Percentiles rank a stretch among this genome's conserved stretches.
Evolutionary conservation across 345 rosid species (phyloP).

Genomic region (Boechera stricta): DNA sequence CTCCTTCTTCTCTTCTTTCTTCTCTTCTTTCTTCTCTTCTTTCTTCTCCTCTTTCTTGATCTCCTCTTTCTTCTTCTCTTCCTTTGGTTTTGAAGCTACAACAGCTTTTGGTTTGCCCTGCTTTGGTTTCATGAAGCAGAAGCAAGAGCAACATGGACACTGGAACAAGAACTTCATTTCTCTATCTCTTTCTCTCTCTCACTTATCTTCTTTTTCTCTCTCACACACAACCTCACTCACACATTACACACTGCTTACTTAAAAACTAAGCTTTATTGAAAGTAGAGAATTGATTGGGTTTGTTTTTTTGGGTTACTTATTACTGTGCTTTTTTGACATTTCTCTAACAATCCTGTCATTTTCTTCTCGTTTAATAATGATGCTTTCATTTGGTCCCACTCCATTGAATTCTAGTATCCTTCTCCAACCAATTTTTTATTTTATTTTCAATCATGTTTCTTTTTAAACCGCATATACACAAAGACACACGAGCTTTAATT

Average conservation of each 20-base stretch:
- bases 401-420: constrained; percentile 31
- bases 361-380: constrained; percentile 46
- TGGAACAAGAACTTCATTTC: constrained; percentile 89
- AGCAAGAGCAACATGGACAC: constrained; percentile 86
- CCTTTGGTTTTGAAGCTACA: constrained; percentile 53
- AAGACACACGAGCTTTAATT: neutral
- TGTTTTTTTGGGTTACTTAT: constrained; percentile 13
- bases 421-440: constrained; percentile 9
- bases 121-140: constrained; percentile 87
- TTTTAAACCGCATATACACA: neutral
- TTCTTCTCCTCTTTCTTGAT: constrained; percentile 58
- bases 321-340: constrained; percentile 41
- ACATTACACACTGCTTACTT: constrained; percentile 30
- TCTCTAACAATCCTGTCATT: constrained; percentile 40
- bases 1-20: constrained; percentile 42
- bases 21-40: constrained; percentile 43
- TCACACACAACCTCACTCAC: constrained; percentile 23
- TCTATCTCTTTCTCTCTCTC: constrained; percentile 20
- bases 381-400: constrained; percentile 46
- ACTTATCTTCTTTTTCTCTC: constrained; percentile 33
- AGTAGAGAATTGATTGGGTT: constrained; percentile 33
- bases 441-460: constrained; percentile 3
- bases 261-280: constrained; percentile 40
- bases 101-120: constrained; percentile 51
- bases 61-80: constrained; percentile 54